Evolutionary conservation across 2,329 filamentous ascomycete species (phyloP).

Genomic region (Alternaria sp.): DNA sequence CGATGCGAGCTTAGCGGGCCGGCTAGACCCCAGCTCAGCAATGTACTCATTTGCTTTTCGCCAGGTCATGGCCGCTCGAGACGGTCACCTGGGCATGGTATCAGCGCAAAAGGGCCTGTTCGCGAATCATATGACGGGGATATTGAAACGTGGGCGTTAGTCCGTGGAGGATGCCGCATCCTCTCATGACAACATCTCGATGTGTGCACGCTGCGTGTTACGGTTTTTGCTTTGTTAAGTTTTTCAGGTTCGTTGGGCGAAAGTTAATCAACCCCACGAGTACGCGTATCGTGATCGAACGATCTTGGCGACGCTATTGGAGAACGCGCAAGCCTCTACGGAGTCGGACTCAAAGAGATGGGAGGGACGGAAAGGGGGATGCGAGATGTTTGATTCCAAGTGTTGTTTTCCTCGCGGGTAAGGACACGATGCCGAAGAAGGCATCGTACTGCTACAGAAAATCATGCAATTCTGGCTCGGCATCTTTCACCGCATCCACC

Average conservation of each 20-base stretch:
- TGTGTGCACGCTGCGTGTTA: neutral
- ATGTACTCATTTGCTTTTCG: neutral
- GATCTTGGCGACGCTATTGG: neutral
- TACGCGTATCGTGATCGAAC: neutral
- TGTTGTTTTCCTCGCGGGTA: too few relatives aligned
- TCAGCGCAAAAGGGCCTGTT: neutral
- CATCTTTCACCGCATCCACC: neutral
- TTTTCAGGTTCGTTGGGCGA: neutral
- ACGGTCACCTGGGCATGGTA: neutral
- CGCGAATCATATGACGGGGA: neutral
- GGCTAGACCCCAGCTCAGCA: neutral
- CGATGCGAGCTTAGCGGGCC: neutral
- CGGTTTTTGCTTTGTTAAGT: neutral
- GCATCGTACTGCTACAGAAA: neutral
- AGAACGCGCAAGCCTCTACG: neutral
- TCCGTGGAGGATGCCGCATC: neutral
- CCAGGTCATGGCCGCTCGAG: neutral
- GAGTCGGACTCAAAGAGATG: neutral
- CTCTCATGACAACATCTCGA: neutral
- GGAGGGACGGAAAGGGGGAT: neutral
- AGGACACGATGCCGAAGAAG: neutral
- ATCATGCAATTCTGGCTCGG: neutral
- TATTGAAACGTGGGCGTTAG: neutral
- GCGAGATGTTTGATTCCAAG: neutral
- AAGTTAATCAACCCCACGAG: neutral